Evolutionary conservation across 1,284 basidiomycete species (phyloP), one percentile per base, ranked within the genome.

Genomic region (Puccinia triticina): DNA sequence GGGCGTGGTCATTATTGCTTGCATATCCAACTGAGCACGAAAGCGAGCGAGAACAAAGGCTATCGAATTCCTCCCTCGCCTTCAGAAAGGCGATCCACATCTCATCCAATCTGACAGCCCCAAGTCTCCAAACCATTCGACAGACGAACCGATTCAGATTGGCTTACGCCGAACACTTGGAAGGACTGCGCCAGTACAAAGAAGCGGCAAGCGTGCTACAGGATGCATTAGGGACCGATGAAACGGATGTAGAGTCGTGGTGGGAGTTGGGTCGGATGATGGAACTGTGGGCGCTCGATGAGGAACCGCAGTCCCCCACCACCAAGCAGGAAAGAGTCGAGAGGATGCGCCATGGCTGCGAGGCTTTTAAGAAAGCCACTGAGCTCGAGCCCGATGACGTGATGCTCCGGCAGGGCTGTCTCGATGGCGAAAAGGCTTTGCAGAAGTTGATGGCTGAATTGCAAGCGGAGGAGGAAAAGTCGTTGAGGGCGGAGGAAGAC

Each of bases 1-100:
- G 64, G 57, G 77, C 77, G 37, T 78, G 77, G 77, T 53, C 77
- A 32, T 55, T 78, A 71, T 37, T 67, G 34, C 64, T 77, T 21
- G 64, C 46, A 16, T 69, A 67, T 43, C 77, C 77, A 11, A 55
- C 48, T 14, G 50, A 61, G n/a, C 43, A 53, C 10, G 26, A 48
- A 8, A 67, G 26, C 11, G 77, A 78, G 21, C 61, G 48, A 37
- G 66, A 78, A 29, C 77, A 78, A 40, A 53, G 77, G 55, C 48
- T 78, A n/a, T 67, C 64, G 4, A 78, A 78, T 55, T 61, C 77
- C 18, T 78, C 77, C 37, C 46, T 78, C 29, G 77, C 59, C 0
- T 78, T 66, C 29, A 50, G 64, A 16, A 78, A 78, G 34, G 61
- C 77, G 37, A 75, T 74, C 32, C 46, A 67, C 26, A 78, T 78